Evolutionary conservation across 2,329 filamentous ascomycete genomes (phyloP).

Genomic region (Penicillium sp.): DNA sequence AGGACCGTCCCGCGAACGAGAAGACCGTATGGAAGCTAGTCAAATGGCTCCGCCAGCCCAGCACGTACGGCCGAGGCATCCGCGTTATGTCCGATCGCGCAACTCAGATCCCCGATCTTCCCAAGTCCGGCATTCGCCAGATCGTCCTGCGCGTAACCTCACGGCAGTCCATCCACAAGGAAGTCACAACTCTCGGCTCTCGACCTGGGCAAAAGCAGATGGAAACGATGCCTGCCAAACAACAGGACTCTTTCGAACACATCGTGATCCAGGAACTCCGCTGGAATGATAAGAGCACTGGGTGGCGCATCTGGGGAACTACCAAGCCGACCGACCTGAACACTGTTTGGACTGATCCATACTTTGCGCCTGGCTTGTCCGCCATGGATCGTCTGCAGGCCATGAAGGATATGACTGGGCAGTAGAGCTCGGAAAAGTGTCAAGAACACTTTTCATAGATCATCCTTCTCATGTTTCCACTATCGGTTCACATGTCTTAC

Average conservation of each 20-base stretch:
- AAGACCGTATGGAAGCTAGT: constrained; percentile 35
- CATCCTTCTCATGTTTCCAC: neutral
- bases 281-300: constrained; percentile 37
- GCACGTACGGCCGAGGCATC: constrained; percentile 34
- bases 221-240: constrained; percentile 25
- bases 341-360: constrained; percentile 32
- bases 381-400: constrained; percentile 33
- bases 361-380: constrained; percentile 33
- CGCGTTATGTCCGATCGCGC: constrained; percentile 41
- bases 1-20: constrained; percentile 28
- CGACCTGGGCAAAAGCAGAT: constrained; percentile 1
- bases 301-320: constrained; percentile 50
- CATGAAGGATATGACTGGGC: constrained; percentile 24
- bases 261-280: constrained; percentile 47
- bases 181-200: constrained; percentile 2
- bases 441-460: neutral
- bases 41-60: constrained; percentile 34
- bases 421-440: constrained; percentile 9
- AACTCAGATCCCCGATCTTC: constrained; percentile 36
- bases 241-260: constrained; percentile 46
- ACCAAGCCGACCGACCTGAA: constrained; percentile 40
- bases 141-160: constrained; percentile 38
- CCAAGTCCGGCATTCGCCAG: constrained; percentile 38
- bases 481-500: too few species aligned
- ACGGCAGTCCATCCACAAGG: constrained; percentile 34